Percentiles rank a stretch among this genome's conserved stretches.
Evolutionary conservation across 306 rosid genomes (phyloP).

Genomic region (Dalbergia oliveri): DNA sequence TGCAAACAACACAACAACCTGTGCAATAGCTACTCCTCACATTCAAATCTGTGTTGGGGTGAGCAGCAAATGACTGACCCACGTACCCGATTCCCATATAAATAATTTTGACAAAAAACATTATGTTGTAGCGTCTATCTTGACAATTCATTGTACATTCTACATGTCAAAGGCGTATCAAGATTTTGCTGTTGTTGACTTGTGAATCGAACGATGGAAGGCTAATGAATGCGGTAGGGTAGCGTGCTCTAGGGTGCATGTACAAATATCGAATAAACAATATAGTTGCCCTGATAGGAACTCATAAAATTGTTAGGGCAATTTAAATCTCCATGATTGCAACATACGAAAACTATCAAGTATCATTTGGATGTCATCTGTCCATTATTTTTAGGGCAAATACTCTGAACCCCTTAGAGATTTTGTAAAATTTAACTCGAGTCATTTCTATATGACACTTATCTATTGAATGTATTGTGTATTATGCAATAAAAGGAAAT

Average conservation of each 20-base stretch:
- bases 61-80: slow-evolving; percentile 67
- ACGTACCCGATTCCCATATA: slow-evolving; percentile 62
- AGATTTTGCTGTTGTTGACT: slow-evolving; percentile 23
- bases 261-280: neutral
- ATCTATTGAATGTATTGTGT: too few relatives aligned
- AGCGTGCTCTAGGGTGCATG: neutral
- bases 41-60: slow-evolving; percentile 84
- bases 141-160: slow-evolving; percentile 41
- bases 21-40: slow-evolving; percentile 77
- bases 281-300: neutral
- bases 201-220: slow-evolving; percentile 14
- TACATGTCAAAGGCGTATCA: slow-evolving; percentile 40
- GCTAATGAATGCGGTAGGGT: neutral
- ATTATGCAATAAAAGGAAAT: too few relatives aligned
- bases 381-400: neutral
- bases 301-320: neutral
- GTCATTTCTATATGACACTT: too few relatives aligned
- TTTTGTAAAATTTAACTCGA: too few relatives aligned
- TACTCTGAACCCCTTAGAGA: too few relatives aligned
- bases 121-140: slow-evolving; percentile 33
- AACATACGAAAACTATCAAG: neutral
- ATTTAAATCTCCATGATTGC: neutral
- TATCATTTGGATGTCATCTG: neutral
- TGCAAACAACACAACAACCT: slow-evolving; percentile 77
- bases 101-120: slow-evolving; percentile 16